Conservation (phyloP, 1,284 basidiomycete genomes). For the Exobasidium rhododendri region DNA sequence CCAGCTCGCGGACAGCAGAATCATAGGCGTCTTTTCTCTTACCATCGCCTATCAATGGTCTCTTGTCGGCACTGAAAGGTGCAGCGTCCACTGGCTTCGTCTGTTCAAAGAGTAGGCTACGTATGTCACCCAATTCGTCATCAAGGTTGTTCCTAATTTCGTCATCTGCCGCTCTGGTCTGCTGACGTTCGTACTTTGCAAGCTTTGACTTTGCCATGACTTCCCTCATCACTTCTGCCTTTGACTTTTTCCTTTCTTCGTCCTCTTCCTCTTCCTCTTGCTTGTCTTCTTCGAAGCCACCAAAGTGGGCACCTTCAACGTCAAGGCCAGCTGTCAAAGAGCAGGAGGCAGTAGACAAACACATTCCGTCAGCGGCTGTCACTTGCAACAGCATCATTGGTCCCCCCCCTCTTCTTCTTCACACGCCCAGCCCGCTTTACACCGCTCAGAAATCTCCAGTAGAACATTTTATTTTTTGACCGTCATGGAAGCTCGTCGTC, state of each 20-base stretch:
- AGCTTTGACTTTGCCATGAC: conserved; percentile 92
- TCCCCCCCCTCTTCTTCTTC: not conserved
- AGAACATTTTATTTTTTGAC: conserved; percentile 41
- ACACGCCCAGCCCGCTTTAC: too few relatives aligned
- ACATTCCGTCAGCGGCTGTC: not conserved
- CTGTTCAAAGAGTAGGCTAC: conserved; percentile 63
- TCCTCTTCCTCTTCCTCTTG: conserved; percentile 62
- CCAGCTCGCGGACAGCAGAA: conserved; percentile 83
- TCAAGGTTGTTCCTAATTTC: conserved; percentile 84
- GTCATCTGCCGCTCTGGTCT: conserved; percentile 79
- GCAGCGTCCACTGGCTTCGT: conserved; percentile 13
- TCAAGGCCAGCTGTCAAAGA: conserved; percentile 26
- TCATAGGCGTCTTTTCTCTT: conserved; percentile 64
- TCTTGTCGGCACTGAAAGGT: not conserved
- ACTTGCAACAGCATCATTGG: too few relatives aligned
- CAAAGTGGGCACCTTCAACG: conserved; percentile 70
- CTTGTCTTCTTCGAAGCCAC: conserved; percentile 67
- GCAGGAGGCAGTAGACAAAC: not conserved
- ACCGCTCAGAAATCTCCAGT: conserved; percentile 53
- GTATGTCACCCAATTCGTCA: conserved; percentile 78
- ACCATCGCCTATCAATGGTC: not conserved
- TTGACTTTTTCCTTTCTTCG: conserved; percentile 58
- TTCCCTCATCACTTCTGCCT: conserved; percentile 96
- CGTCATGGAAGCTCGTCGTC: conserved; percentile 5
- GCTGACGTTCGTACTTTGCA: conserved; percentile 75